Evolutionary conservation across 441 rosid genomes (phyloP), one percentile per base, ranked within the genome.

Genomic region (Francoa sonchifolia): DNA sequence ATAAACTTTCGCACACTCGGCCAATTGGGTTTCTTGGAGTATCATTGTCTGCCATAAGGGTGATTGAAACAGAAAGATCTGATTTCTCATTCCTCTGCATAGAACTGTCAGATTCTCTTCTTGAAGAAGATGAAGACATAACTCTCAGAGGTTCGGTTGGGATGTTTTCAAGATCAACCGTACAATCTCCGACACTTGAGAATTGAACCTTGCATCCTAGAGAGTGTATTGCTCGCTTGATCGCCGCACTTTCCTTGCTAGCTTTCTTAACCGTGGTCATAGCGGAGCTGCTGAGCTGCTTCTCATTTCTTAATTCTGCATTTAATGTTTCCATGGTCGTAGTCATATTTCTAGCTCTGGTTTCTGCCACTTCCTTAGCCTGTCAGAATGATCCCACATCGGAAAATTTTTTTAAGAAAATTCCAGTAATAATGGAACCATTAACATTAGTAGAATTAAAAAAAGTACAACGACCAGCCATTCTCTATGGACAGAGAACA

Each of bases 151-250:
- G 46, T 33, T 22, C 55, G 31, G 45, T 37, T 9, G 56, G 45
- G 57, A 38, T 66, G 50, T 36, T 63, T 65, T 80, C 88, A 1
- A 80, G 45, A 46, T 71, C 84, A 20, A 72, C 64, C 10, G 72
- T 53, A 32, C 79, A 71, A 55, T 76, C 88, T 23, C 87, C 79
- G n/a, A 59, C 47, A 30, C 63, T 69, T 17, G 70, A 64, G 57
- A 82, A 80, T 39, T 75, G 69, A 61, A 90, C 78, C 63, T 72
- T 82, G 82, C 92, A 90, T 8, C 99, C 99, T 13, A 86, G 51
- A 18, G 96, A 80, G 48, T 78, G 77, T 34, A 90, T 39, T 8
- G 96, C 99, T 52, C 95, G 69, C 58, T 73, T 80, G 45, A 90
- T 62, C 20, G 82, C 85, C 31, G 65, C 64, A 58, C 43, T 73